Percentiles rank a stretch among this genome's conserved stretches.
phyloP scores from a whole-genome alignment of 148 eudicot species.

The Persicaria tinctoria region DNA sequence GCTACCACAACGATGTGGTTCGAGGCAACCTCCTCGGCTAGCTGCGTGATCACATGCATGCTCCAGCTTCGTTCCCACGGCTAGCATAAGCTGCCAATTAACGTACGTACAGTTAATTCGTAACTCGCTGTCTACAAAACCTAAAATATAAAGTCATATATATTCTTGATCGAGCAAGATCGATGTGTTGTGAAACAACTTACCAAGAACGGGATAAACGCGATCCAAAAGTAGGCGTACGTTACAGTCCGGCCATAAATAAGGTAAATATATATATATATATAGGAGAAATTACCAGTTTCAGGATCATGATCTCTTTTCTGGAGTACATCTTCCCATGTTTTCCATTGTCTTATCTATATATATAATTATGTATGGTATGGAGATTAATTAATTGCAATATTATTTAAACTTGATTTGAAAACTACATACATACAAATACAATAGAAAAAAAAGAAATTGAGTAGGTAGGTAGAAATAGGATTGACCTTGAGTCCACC shows the following conservation, averaged over 20 bases:
- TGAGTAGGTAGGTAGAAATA: neutral
- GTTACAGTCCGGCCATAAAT: neutral
- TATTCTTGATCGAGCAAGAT: too few species aligned
- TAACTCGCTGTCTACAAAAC: too few species aligned
- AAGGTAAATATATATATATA: too few species aligned
- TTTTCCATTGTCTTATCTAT: conserved; percentile 56
- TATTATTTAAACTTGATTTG: neutral
- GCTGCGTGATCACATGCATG: conserved; percentile 57
- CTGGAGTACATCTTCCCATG: conserved; percentile 42
- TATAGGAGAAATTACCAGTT: conserved; percentile 15
- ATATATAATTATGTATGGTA: neutral
- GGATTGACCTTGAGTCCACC: conserved; percentile 39
- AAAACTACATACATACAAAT: neutral
- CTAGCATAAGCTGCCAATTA: conserved; percentile 54
- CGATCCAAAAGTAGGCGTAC: conserved; percentile 86
- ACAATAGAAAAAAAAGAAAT: neutral
- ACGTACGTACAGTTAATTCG: neutral
- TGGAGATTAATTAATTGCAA: neutral
- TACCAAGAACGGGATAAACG: conserved; percentile 66
- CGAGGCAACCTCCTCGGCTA: conserved; percentile 67
- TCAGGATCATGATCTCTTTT: conserved; percentile 22
- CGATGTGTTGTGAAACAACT: conserved; percentile 9
- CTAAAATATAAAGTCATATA: too few species aligned
- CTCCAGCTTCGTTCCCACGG: conserved; percentile 73
- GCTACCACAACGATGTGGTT: conserved; percentile 51